Percentiles rank a stretch among this genome's conserved stretches.
These are phyloP conservation scores for Hyaloscypha variabilis DNA, from an alignment of 495 filamentous ascomycete genomes.

Conservation along the genomic window DNA sequence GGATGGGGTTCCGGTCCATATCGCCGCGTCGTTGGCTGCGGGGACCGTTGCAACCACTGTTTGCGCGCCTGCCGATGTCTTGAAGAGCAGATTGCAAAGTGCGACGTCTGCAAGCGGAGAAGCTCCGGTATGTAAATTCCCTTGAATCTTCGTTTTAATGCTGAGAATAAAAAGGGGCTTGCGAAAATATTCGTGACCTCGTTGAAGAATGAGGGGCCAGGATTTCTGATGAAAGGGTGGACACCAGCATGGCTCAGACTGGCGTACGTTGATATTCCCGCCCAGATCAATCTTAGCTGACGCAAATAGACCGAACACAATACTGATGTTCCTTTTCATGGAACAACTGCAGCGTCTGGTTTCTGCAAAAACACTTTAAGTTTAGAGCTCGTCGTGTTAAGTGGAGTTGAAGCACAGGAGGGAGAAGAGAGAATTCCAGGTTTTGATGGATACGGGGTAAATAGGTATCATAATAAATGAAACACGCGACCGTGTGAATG, in stretches of 20 bases:
- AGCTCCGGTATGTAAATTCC: constrained; percentile 7
- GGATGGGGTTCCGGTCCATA: constrained; percentile 40
- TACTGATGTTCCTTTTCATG: constrained; percentile 45
- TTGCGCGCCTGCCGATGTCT: constrained; percentile 43
- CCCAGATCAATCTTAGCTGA: constrained; percentile 11
- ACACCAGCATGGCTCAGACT: constrained; percentile 44
- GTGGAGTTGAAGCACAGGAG: neutral
- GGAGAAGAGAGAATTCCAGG: too few relatives aligned
- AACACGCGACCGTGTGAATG: too few relatives aligned
- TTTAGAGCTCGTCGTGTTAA: neutral
- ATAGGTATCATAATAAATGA: too few relatives aligned
- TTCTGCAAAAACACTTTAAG: constrained; percentile 15
- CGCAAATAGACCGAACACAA: constrained; percentile 38
- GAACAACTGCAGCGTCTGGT: constrained; percentile 37
- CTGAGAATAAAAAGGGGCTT: constrained; percentile 19
- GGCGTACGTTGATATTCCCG: constrained; percentile 30
- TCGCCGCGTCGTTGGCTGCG: constrained; percentile 37
- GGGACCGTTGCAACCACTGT: constrained; percentile 43
- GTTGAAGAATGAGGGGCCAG: constrained; percentile 36
- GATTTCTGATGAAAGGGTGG: constrained; percentile 46
- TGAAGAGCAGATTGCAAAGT: constrained; percentile 44
- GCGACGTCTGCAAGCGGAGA: constrained; percentile 14
- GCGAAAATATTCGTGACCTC: constrained; percentile 34
- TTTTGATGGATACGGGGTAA: too few relatives aligned
- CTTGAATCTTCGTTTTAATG: neutral